Evolutionary conservation across 1,284 basidiomycete species (phyloP), one percentile per base, ranked within the genome.

Genomic region (Termitomyces sp.): DNA sequence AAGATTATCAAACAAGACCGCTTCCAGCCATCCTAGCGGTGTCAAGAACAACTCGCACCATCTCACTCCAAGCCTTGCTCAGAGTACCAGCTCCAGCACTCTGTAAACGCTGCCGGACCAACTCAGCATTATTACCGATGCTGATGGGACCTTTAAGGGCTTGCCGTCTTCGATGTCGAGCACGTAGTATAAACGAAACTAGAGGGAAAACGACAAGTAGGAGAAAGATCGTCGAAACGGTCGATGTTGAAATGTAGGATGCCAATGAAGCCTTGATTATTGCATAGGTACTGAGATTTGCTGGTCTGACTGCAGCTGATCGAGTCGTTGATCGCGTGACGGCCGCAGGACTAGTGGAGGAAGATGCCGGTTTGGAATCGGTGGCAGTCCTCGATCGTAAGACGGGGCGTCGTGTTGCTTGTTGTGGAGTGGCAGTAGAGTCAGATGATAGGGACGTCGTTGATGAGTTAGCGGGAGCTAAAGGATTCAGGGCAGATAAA

Each of bases 11-110:
- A 38, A 86, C 85, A 55, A 90, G 67, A 19, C 87, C 87, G 54
- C 86, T 77, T 11, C 85, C 87, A 1, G 82, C 88, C 88, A 90
- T 90, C 60, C 74, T 74, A 21, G 87, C 75, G 3, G 86, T 86
- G 69, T 90, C 88, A 46, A 70, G 64, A 13, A 90, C 71, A 3
- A 75, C 80, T 30, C 76, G 72, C 3, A 78, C 60, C 9, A 76
- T 61, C 62, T 83, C 83, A n/a, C 68, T 65, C 83, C 86, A 86
- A 28, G 79, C 61, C 24, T 64, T 68, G 16, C 68, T 65, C 3
- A 83, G 50, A 8, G 75, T 18, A 11, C 69, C 55, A 26, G 40
- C 28, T 14, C 67, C 66, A 55, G 72, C 67, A 52, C 62, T 68
- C 28, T 73, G 69, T 53, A 89, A 63, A 39, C 82, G 68, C 56